phyloP scores from a whole-genome alignment of 345 rosid species.

The Citrus cavaleriei region DNA sequence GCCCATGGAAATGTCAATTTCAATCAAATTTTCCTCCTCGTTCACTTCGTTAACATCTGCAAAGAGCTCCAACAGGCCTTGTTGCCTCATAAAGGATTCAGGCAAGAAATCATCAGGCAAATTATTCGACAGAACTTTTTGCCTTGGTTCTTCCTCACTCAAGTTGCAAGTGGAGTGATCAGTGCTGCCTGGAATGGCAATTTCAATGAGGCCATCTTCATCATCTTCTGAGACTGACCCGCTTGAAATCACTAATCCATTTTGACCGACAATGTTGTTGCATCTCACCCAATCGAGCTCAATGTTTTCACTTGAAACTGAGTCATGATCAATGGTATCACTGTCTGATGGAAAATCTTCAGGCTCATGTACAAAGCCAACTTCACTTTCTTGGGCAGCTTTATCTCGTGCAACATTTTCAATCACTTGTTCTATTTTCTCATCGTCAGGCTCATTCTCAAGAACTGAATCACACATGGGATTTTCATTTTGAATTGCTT shows the following conservation, averaged over 20 bases:
- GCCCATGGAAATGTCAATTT: constrained; percentile 73
- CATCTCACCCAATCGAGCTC: constrained; percentile 30
- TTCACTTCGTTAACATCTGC: constrained; percentile 47
- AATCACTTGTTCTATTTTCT: constrained; percentile 3
- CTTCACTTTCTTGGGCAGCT: constrained; percentile 19
- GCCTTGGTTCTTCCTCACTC: constrained; percentile 24
- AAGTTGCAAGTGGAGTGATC: constrained; percentile 10
- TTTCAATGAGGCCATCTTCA: constrained; percentile 69
- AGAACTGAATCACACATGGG: background rate
- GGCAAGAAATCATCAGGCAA: constrained; percentile 21
- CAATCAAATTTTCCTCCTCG: constrained; percentile 74
- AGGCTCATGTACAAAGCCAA: constrained; percentile 14
- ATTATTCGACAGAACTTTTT: constrained; percentile 13
- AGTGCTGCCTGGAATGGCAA: constrained; percentile 34
- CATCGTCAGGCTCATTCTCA: constrained; percentile 15
- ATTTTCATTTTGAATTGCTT: constrained; percentile 11
- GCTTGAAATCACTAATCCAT: constrained; percentile 14
- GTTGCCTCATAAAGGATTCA: constrained; percentile 28
- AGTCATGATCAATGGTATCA: constrained; percentile 28
- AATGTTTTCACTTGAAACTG: constrained; percentile 15
- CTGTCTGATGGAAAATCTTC: constrained; percentile 29
- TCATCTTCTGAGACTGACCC: constrained; percentile 21
- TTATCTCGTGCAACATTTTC: constrained; percentile 7
- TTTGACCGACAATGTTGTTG: constrained; percentile 8
- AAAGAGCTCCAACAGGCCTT: constrained; percentile 38